Evolutionary conservation across 148 eudicot genomes (phyloP), one percentile per base, ranked within the genome.

Genomic region (Bassia scoparia): DNA sequence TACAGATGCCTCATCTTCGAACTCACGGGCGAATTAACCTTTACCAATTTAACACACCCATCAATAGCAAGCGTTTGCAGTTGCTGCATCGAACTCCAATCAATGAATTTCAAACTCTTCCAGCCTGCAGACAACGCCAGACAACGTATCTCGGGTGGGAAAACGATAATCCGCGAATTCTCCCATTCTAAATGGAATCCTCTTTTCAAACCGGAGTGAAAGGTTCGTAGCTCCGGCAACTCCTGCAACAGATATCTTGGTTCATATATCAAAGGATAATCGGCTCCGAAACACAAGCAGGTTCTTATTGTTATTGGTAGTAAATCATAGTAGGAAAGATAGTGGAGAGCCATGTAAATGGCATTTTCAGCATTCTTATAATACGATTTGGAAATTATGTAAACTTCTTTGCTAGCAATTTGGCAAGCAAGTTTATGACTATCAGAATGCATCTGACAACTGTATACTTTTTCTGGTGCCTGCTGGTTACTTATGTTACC

Each of bases 31-130:
- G 46, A 20, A 5, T 2, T 21, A 8, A n/a, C 9, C 27, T 64
- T 10, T 10, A 37, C 26, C 13, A 64, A 37, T 7, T n/a, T 29
- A 38, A 37, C 21, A 24, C 68, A 64, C 0, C 68, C 68, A 37
- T 64, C 48, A 20, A 64, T 30, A 35, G 49, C 68, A 23, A 64
- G 48, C 16, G 68, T 64, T 7, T 64, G 68, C 2, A 64, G 68
- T 18, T 26, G 3, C 7, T 5, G 5, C 7, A 58, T 4, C 3
- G 3, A 7, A 3, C 34, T 14, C 0, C 46, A 41, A 41, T 41
- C 12, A 41, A 41, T 41, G 46, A 8, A 58, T 0, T 1, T 61
- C 21, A 29, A 30, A 10, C 17, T n/a, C 17, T 31, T 61, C 5
- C 17, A 61, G 17, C 31, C 31, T 17, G 21, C 16, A 13, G 38